These are phyloP conservation scores for Pestalotiopsis fici DNA, from an alignment of 2,329 filamentous ascomycete species.

Conservation along the genomic window DNA sequence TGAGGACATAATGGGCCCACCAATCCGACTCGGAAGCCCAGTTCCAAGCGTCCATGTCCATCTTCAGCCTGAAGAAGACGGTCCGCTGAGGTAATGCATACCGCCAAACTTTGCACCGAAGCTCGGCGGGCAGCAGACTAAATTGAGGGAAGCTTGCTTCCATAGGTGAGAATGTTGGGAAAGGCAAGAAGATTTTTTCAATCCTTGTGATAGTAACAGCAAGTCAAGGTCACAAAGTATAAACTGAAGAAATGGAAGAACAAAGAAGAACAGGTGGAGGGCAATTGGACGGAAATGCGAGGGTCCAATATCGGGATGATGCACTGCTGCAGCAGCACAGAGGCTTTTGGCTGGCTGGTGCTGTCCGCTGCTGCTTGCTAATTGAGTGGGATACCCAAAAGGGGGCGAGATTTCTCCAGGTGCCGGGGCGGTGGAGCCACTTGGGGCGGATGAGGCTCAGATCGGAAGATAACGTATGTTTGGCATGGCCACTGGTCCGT, in stretches of 20 bases:
- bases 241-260: background rate
- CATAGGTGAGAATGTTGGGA: background rate
- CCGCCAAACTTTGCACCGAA: slow-evolving; percentile 11
- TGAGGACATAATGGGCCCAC: slow-evolving; percentile 10
- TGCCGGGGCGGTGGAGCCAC: slow-evolving; percentile 1
- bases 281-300: background rate
- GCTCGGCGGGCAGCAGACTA: slow-evolving; percentile 3
- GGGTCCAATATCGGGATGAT: background rate
- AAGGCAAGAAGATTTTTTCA: background rate
- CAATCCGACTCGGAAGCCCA: slow-evolving; percentile 8
- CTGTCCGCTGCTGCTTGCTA: background rate
- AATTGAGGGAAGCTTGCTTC: slow-evolving; percentile 9
- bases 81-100: slow-evolving; percentile 9
- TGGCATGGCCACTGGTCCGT: background rate
- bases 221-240: background rate
- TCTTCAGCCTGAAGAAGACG: slow-evolving; percentile 8
- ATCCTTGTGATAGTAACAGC: background rate
- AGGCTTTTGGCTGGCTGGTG: background rate
- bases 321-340: background rate
- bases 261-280: background rate
- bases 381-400: background rate
- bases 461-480: slow-evolving; percentile 7
- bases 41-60: slow-evolving; percentile 11
- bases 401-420: background rate
- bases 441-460: background rate